Evolutionary conservation across 345 rosid genomes (phyloP).

Genomic region (Heritiera littoralis): DNA sequence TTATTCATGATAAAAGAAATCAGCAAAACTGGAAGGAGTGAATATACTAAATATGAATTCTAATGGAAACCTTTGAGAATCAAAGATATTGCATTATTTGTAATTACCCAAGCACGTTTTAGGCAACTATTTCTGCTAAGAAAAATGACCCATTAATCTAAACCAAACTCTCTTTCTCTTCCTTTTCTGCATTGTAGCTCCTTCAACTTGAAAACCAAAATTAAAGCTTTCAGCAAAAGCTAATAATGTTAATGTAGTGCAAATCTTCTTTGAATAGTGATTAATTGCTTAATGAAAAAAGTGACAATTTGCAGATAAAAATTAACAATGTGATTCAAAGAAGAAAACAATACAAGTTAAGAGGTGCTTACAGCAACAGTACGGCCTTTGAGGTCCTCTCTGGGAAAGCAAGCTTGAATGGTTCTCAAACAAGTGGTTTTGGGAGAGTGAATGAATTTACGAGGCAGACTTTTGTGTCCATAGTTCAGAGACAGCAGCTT

Average conservation of each 20-base stretch:
- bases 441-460: slow-evolving; percentile 6
- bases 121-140: neutral
- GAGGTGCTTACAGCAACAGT: slow-evolving; percentile 14
- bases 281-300: neutral
- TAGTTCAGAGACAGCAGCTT: neutral
- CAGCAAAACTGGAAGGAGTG: neutral
- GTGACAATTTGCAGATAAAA: neutral
- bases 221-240: neutral
- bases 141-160: neutral
- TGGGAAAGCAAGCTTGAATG: slow-evolving; percentile 8
- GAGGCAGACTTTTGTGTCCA: neutral
- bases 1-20: neutral
- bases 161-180: neutral
- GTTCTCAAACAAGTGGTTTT: neutral
- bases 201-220: slow-evolving; percentile 4
- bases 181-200: neutral
- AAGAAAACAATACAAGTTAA: neutral
- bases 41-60: neutral
- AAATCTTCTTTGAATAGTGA: neutral
- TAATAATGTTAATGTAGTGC: neutral
- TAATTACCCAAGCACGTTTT: no score
- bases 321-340: neutral
- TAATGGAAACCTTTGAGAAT: neutral
- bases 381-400: slow-evolving; percentile 11
- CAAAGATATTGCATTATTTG: neutral